These are phyloP conservation scores for Dictyostelium intermedium DNA, from an alignment of 78 protist genomes.

Conservation along the genomic window DNA sequence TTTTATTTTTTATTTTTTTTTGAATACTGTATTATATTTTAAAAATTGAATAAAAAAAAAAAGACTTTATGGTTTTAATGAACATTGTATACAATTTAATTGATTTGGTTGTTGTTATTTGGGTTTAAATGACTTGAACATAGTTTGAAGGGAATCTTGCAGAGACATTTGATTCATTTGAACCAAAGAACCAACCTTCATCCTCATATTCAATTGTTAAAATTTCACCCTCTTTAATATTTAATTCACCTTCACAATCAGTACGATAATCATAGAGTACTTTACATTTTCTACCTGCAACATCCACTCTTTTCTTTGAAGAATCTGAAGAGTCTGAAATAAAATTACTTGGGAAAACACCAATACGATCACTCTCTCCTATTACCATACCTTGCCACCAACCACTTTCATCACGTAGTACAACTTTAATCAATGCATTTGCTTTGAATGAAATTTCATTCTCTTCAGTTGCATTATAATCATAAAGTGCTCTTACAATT, in stretches of 20 bases:
- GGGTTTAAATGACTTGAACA: constrained; percentile 6
- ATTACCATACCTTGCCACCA: constrained; percentile 82
- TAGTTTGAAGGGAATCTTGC: constrained; percentile 75
- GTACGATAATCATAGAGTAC: constrained; percentile 72
- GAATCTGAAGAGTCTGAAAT: neutral
- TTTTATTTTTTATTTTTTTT: no score
- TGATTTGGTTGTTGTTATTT: no score
- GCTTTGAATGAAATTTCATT: constrained; percentile 76
- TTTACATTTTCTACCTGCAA: constrained; percentile 49
- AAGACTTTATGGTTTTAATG: no score
- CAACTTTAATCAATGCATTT: constrained; percentile 49
- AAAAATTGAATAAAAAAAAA: no score
- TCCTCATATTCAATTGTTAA: constrained; percentile 71
- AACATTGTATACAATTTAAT: no score
- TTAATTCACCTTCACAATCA: constrained; percentile 72
- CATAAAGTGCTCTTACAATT: constrained; percentile 72
- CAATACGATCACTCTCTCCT: constrained; percentile 34
- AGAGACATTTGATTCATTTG: constrained; percentile 18
- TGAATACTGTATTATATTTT: no score
- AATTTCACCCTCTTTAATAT: constrained; percentile 72
- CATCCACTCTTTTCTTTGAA: constrained; percentile 22
- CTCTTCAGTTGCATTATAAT: constrained; percentile 72
- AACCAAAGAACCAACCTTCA: constrained; percentile 84
- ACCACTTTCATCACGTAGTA: constrained; percentile 78
- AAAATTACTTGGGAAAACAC: constrained; percentile 80